A percentile compares a stretch with the other conserved stretches of the same genome.
Evolutionary conservation across 208 protist genomes (phyloP).

Genomic region (Herpetomonas samuelpessoai): DNA sequence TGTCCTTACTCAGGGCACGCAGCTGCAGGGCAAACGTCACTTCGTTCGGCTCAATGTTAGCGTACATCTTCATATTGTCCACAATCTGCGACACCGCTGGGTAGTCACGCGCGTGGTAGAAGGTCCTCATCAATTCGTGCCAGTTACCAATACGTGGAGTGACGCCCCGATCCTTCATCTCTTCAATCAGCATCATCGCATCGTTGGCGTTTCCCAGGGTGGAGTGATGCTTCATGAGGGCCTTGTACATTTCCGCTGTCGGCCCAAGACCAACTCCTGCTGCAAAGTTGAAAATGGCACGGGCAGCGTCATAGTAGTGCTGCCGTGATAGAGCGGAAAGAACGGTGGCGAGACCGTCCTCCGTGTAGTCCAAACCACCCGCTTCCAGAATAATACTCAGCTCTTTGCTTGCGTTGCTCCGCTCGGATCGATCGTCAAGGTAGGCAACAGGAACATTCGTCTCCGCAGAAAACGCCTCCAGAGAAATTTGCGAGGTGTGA

Average conservation of each 20-base stretch:
- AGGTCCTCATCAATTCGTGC: constrained; percentile 88
- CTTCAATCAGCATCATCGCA: constrained; percentile 78
- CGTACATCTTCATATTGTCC: constrained; percentile 92
- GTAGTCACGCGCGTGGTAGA: constrained; percentile 83
- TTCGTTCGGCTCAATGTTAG: constrained; percentile 91
- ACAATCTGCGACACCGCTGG: constrained; percentile 79
- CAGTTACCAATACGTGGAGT: constrained; percentile 90
- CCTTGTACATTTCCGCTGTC: constrained; percentile 79
- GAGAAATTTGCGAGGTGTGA: constrained; percentile 12
- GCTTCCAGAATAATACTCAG: constrained; percentile 58
- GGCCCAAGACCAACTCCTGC: constrained; percentile 62
- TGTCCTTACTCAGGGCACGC: constrained; percentile 70
- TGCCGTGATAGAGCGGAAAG: constrained; percentile 65
- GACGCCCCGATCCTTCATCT: constrained; percentile 86
- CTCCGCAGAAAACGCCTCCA: constrained; percentile 42
- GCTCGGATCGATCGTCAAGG: constrained; percentile 79
- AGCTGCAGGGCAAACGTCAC: constrained; percentile 82
- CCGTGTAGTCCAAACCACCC: constrained; percentile 71
- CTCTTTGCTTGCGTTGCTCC: constrained; percentile 73
- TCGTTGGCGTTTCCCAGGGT: constrained; percentile 59
- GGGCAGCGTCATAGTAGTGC: constrained; percentile 57
- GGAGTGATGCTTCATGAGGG: constrained; percentile 74
- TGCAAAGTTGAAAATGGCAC: constrained; percentile 75
- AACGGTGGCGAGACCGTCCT: constrained; percentile 70
- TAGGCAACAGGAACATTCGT: constrained; percentile 78